Base-by-base conservation (phyloP, 1,284 basidiomycete species). In the Rhodotorula sp. region DNA sequence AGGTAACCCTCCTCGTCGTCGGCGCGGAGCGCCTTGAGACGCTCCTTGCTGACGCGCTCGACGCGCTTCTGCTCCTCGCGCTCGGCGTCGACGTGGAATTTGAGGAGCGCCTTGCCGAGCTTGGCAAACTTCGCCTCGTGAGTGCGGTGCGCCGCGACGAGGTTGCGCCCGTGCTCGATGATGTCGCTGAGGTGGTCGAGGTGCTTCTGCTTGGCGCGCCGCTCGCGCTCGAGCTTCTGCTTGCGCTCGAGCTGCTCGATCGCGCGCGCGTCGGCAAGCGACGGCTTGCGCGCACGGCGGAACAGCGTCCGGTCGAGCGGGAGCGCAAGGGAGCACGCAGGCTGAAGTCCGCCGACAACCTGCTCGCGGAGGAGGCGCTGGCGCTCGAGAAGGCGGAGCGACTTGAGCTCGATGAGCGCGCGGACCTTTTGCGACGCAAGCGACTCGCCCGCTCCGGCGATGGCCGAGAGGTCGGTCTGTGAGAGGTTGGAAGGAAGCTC, bases 1-100 rank as follows among this genome's bases (percentile, higher is more conserved):
- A 99, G 91, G 82, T 99, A 99, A 29, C 94, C 96, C 82, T 98
- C 97, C 85, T 99, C 97, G 85, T 99, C 96, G 81, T 99, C 95
- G 55, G 92, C 92, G 84, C 96, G 95, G 76, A 99, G 88, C 32
- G 97, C 97, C 84, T 94, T 95, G 77, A 99, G 86, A 92, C 96
- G 94, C 82, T 99, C 97, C 84, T 98, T 99, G 61, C 92, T 91
- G 63, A 99, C 89, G 72, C 94, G 86, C 83, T 99, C 97, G 77
- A 99, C 91, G 50, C 96, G 88, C 71, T 81, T 81, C 75, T 83
- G 82, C 76, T 84, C 83, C 74, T 84, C 83, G 66, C 81, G 81
- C 72, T 84, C 83, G 34, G 82, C 79, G 55, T 84, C 83, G 56
- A 76, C 75, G 71, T 84, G 83, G 66, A 84, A 81, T 73, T 83